Percentiles rank a stretch among this genome's conserved stretches.
These are phyloP conservation scores for Fraxinus dipetala DNA, from an alignment of 305 asterid genomes.

Conservation along the genomic window DNA sequence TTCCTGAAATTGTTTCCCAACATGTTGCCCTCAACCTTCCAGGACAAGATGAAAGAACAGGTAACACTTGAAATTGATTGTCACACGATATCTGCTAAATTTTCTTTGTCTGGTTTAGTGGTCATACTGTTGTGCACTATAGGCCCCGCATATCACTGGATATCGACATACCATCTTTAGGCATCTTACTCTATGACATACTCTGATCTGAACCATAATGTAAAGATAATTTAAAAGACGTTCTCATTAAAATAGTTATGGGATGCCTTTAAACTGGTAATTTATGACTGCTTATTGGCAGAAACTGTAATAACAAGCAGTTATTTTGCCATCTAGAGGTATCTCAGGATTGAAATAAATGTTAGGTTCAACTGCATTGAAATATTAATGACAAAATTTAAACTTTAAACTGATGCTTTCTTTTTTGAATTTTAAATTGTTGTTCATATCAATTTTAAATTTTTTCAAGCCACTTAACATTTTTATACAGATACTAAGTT, in stretches of 20 bases:
- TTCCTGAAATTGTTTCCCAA: slow-evolving; percentile 90
- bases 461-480: background rate
- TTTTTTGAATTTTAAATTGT: background rate
- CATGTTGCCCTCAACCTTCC: slow-evolving; percentile 98
- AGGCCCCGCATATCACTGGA: background rate
- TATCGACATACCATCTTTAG: background rate
- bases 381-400: background rate
- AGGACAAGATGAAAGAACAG: slow-evolving; percentile 99
- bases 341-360: background rate
- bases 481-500: background rate
- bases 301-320: background rate
- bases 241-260: background rate
- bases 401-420: background rate
- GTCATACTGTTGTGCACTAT: background rate
- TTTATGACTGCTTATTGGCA: background rate
- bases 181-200: background rate
- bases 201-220: background rate
- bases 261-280: background rate
- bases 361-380: background rate
- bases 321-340: background rate
- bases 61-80: slow-evolving; percentile 33
- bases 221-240: background rate
- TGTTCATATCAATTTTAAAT: background rate
- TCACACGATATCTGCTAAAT: slow-evolving; percentile 13
- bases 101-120: background rate